These are phyloP conservation scores for Rheum nobile DNA, from an alignment of 148 eudicot species.

Conservation along the genomic window DNA sequence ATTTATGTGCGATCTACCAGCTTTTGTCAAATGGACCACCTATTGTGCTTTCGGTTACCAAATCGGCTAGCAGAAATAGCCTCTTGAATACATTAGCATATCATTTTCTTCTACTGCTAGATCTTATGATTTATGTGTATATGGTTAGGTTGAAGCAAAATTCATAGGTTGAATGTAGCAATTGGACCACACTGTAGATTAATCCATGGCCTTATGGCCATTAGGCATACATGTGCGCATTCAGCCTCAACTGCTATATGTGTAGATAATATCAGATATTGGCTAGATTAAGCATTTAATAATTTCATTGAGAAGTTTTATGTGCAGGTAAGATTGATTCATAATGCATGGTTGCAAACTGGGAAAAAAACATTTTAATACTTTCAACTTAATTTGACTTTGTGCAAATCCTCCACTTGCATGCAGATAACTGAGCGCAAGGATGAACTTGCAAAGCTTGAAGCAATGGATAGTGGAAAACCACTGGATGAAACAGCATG, in stretches of 20 bases:
- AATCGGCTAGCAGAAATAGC: not conserved
- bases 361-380: not conserved
- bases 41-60: not conserved
- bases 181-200: not conserved
- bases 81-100: too few species aligned
- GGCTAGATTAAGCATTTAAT: not conserved
- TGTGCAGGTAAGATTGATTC: constrained; percentile 26
- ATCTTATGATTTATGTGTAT: not conserved
- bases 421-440: constrained; percentile 70
- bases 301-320: not conserved
- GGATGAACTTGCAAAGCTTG: constrained; percentile 61
- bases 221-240: too few species aligned
- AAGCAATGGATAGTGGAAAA: constrained; percentile 78
- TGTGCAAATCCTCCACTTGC: not conserved
- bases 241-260: not conserved
- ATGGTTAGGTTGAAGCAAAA: not conserved
- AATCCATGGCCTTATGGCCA: not conserved
- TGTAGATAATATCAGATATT: not conserved
- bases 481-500: constrained; percentile 88
- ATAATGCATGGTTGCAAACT: too few species aligned
- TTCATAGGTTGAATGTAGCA: not conserved
- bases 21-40: not conserved
- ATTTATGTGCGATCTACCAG: not conserved
- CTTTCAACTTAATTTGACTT: not conserved
- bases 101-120: too few species aligned